Evolutionary conservation across 2,329 filamentous ascomycete genomes (phyloP).

Genomic region (Talaromyces pinophilus): DNA sequence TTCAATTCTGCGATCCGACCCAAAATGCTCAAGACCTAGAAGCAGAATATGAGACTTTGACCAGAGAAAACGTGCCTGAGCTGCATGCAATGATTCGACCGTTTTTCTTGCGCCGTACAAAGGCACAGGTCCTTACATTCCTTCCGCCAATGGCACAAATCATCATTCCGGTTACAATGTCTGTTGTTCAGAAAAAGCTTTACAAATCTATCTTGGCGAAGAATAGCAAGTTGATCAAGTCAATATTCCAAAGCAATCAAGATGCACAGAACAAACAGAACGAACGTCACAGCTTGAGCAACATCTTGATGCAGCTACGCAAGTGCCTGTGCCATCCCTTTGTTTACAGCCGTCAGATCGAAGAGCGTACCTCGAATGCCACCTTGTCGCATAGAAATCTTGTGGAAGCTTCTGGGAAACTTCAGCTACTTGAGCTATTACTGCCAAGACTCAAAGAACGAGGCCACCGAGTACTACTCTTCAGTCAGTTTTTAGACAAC

Average conservation of each 20-base stretch:
- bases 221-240: slow-evolving; percentile 82
- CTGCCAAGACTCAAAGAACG: slow-evolving; percentile 81
- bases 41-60: slow-evolving; percentile 72
- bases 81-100: slow-evolving; percentile 81
- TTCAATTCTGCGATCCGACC: slow-evolving; percentile 83
- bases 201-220: slow-evolving; percentile 92
- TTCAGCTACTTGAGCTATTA: slow-evolving; percentile 80
- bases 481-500: slow-evolving; percentile 89
- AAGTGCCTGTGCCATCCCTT: slow-evolving; percentile 97
- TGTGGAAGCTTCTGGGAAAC: slow-evolving; percentile 86
- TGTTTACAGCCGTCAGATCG: slow-evolving; percentile 85
- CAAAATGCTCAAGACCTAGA: slow-evolving; percentile 74
- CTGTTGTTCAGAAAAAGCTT: slow-evolving; percentile 85
- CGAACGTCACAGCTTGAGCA: slow-evolving; percentile 81
- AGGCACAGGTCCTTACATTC: slow-evolving; percentile 86
- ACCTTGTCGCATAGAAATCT: slow-evolving; percentile 73
- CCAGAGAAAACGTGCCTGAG: slow-evolving; percentile 75
- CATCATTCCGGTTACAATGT: slow-evolving; percentile 95
- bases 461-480: slow-evolving; percentile 88
- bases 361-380: slow-evolving; percentile 70
- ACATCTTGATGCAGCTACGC: slow-evolving; percentile 91
- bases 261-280: slow-evolving; percentile 60
- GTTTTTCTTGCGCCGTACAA: slow-evolving; percentile 75
- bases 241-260: slow-evolving; percentile 71
- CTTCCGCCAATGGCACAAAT: slow-evolving; percentile 92